Conservation (phyloP, 495 filamentous ascomycete genomes). For the Daldinia grandis region DNA sequence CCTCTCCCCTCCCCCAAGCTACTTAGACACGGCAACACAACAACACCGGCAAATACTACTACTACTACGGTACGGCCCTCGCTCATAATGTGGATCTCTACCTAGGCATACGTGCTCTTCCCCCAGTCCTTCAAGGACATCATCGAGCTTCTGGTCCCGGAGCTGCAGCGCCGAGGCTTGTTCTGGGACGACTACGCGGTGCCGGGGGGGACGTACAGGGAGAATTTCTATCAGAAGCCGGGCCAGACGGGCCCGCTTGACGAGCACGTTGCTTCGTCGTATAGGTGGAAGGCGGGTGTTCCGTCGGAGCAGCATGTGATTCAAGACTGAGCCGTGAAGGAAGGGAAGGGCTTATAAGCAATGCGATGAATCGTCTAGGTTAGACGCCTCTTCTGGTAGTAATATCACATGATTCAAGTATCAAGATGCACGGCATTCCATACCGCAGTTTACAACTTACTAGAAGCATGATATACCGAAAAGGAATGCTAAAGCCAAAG, state of each 20-base stretch:
- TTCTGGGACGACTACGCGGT: slow-evolving; percentile 58
- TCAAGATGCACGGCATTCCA: background rate
- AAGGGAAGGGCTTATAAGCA: background rate
- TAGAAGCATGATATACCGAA: no score
- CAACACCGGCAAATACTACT: no score
- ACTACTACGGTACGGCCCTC: no score
- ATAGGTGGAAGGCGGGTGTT: slow-evolving; percentile 50
- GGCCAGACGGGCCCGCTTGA: slow-evolving; percentile 41
- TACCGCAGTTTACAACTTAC: background rate
- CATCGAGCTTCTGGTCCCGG: slow-evolving; percentile 63
- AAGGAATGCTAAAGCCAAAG: background rate
- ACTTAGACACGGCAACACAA: no score
- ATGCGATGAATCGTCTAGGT: no score
- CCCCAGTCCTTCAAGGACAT: slow-evolving; percentile 69
- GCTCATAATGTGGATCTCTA: slow-evolving; percentile 7
- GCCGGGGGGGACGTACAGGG: slow-evolving; percentile 58
- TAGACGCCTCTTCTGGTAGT: background rate
- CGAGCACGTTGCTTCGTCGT: slow-evolving; percentile 48
- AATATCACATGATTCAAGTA: background rate
- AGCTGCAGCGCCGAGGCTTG: slow-evolving; percentile 60
- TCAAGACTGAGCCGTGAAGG: slow-evolving; percentile 27
- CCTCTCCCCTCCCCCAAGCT: no score
- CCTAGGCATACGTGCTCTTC: slow-evolving; percentile 64
- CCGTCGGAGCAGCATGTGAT: slow-evolving; percentile 44
- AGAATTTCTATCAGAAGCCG: slow-evolving; percentile 53